Evolutionary conservation across 73 alveolate species (phyloP), one percentile per base, ranked within the genome.

Genomic region (Paramecium sonneborni): DNA sequence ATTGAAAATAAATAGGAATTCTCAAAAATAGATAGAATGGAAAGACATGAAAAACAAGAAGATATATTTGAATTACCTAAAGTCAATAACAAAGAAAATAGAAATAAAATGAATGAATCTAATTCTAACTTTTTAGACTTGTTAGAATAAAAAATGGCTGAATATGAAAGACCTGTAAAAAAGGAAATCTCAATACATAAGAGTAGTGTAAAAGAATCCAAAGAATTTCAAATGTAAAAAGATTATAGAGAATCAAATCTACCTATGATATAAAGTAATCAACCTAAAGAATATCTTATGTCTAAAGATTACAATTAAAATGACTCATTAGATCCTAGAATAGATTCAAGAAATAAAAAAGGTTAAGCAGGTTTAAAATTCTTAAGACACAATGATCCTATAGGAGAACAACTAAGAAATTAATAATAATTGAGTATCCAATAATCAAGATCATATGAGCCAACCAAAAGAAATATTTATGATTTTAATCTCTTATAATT

Each of bases 401-500:
- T 79, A 5, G 90, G 76, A 6, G 90, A 79, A 4, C 8, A 79
- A 46, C 48, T 43, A 24, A 79, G 55, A 11, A 79, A 79, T 79
- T 15, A 44, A 38, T 30, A 41, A 30, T 14, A 35, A 35, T 28
- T 72, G 6, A 34, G 58, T 20, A 72, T 72, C 0, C 57, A 72
- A 5, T 21, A 72, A 72, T 72, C 86, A 18, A 32, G 57, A 35
- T 35, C 58, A 12, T 72, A 72, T 72, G 86, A 72, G 32, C 86
- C 86, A 72, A 72, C 86, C 32, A 72, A 72, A 10, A 72, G 86
- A 35, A 72, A 72, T 23, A 72, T 72, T 72, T 72, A 72, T 34
- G 86, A 72, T 34, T 72, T 72, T 72, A 62, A 62, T 62, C 23
- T 62, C 28, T 3, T 62, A 24, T 23, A 62, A 62, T 23, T 62